phyloP scores from a whole-genome alignment of 2,329 filamentous ascomycete genomes.

The Aureobasidium sp. region DNA sequence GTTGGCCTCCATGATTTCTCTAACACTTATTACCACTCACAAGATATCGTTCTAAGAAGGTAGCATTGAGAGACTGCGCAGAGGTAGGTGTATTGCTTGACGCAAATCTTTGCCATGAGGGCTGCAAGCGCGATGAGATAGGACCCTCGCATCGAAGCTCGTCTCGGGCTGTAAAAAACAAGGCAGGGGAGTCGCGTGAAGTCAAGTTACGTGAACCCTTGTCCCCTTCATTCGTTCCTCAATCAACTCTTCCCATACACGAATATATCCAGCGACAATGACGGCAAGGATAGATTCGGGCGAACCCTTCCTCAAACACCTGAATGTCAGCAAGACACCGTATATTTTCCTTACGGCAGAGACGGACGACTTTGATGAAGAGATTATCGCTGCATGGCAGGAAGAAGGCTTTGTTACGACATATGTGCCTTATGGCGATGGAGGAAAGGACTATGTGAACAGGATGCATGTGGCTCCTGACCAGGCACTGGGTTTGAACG shows the following conservation, averaged over 20 bases:
- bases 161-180: background rate
- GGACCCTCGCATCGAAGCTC: background rate
- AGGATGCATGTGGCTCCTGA: constrained; percentile 44
- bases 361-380: constrained; percentile 47
- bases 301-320: constrained; percentile 25
- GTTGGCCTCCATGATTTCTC: background rate
- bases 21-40: background rate
- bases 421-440: constrained; percentile 46
- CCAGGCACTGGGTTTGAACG: constrained; percentile 47
- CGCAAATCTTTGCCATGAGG: too few relatives aligned
- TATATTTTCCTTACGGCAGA: constrained; percentile 44
- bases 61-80: background rate
- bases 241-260: background rate
- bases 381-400: constrained; percentile 46
- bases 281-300: background rate
- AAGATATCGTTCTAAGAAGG: background rate
- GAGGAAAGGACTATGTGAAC: constrained; percentile 38
- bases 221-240: background rate
- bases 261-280: background rate
- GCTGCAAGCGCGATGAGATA: background rate
- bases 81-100: background rate
- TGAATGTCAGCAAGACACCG: constrained; percentile 34
- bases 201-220: background rate
- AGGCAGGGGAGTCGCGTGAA: background rate
- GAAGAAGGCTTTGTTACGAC: constrained; percentile 53